Percentiles rank a stretch among this genome's conserved stretches.
These are phyloP conservation scores for Cercophora scortea DNA, from an alignment of 495 filamentous ascomycete species.

Conservation along the genomic window DNA sequence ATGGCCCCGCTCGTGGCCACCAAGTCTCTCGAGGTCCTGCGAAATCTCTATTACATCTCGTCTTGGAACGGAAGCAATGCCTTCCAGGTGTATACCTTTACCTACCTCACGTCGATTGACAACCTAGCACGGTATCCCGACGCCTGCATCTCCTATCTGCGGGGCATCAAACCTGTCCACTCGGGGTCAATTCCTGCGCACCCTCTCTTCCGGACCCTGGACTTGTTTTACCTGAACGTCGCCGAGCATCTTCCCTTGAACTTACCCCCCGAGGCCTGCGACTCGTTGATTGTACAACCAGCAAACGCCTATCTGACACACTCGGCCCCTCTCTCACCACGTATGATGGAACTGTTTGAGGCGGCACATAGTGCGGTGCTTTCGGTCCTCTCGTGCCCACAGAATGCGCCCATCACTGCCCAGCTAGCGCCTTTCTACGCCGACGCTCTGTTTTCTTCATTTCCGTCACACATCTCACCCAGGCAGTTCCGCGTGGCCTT, in stretches of 20 bases:
- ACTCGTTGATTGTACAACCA: constrained; percentile 65
- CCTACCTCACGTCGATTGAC: constrained; percentile 82
- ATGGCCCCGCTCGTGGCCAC: constrained; percentile 65
- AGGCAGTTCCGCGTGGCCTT: constrained; percentile 92
- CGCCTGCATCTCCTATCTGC: constrained; percentile 63
- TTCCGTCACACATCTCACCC: constrained; percentile 73
- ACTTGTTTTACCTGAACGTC: constrained; percentile 88
- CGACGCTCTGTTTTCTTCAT: constrained; percentile 73
- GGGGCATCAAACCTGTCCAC: constrained; percentile 49
- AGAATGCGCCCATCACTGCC: constrained; percentile 62
- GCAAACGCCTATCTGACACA: constrained; percentile 71
- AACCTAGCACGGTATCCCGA: constrained; percentile 68
- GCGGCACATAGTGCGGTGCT: constrained; percentile 84
- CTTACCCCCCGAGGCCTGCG: constrained; percentile 55
- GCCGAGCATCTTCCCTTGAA: constrained; percentile 77
- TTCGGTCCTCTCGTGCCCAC: constrained; percentile 70
- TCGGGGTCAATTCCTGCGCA: constrained; percentile 58
- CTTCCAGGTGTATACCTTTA: constrained; percentile 76
- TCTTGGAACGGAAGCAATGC: constrained; percentile 64
- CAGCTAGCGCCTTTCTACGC: constrained; percentile 80
- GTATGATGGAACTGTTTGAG: constrained; percentile 71
- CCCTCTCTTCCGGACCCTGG: constrained; percentile 69
- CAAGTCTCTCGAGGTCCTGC: constrained; percentile 70
- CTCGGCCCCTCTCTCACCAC: constrained; percentile 28
- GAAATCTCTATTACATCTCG: constrained; percentile 82